Evolutionary conservation across 2,329 filamentous ascomycete genomes (phyloP).

Genomic region (Zopfia rhizophila): DNA sequence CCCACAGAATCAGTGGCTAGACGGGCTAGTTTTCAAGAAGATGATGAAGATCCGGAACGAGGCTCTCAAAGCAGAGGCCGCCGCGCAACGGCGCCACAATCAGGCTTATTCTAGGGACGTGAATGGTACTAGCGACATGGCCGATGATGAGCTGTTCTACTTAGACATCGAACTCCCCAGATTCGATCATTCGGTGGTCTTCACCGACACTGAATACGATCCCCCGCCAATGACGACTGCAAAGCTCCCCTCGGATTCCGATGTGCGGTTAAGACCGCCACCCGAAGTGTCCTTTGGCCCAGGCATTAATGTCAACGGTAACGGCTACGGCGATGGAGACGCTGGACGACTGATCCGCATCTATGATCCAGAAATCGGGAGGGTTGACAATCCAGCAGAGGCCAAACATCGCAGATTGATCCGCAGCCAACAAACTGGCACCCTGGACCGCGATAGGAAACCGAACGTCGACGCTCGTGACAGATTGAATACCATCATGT

Average conservation of each 20-base stretch:
- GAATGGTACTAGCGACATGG: conserved; percentile 45
- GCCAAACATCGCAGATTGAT: conserved; percentile 93
- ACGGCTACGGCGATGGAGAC: conserved; percentile 61
- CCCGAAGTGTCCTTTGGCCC: conserved; percentile 92
- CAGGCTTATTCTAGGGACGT: conserved; percentile 24
- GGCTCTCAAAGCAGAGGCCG: conserved; percentile 47
- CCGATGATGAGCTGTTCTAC: conserved; percentile 74
- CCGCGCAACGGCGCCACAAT: conserved; percentile 48
- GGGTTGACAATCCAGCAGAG: conserved; percentile 91
- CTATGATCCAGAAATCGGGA: conserved; percentile 92
- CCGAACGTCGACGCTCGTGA: conserved; percentile 96
- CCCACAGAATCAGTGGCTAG: conserved; percentile 91
- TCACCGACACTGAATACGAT: conserved; percentile 92
- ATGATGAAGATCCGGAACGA: conserved; percentile 74
- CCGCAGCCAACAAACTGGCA: conserved; percentile 91
- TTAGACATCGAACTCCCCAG: conserved; percentile 91
- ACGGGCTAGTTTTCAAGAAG: conserved; percentile 90
- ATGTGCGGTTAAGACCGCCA: conserved; percentile 78
- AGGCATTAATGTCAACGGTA: conserved; percentile 78
- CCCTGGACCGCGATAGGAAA: conserved; percentile 92
- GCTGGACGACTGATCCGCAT: conserved; percentile 78
- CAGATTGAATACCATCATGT: conserved; percentile 89
- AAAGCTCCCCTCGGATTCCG: conserved; percentile 69
- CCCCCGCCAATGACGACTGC: conserved; percentile 83
- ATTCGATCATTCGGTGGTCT: conserved; percentile 96